These are phyloP conservation scores for Boletus albobrunnescens DNA, from an alignment of 1,284 basidiomycete genomes.

Conservation along the genomic window DNA sequence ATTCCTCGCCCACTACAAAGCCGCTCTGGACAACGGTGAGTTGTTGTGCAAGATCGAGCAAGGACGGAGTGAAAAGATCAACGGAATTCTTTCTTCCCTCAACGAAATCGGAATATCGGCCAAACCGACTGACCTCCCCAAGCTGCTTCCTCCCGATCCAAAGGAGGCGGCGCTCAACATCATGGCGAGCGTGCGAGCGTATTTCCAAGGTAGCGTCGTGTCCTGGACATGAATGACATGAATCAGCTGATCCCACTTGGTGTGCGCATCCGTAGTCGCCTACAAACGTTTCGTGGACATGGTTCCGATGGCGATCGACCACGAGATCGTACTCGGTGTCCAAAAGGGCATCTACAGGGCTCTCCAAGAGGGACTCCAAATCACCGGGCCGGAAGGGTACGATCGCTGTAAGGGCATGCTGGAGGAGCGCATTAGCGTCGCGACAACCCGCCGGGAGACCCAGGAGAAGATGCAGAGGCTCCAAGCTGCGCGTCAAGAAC, in stretches of 20 bases:
- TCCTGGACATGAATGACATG: too few relatives aligned
- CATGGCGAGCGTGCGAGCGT: slow-evolving; percentile 69
- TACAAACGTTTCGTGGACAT: slow-evolving; percentile 67
- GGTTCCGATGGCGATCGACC: slow-evolving; percentile 60
- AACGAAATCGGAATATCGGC: slow-evolving; percentile 43
- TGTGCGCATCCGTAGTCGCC: slow-evolving; percentile 42
- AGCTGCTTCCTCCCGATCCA: slow-evolving; percentile 49
- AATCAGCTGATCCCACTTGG: background rate
- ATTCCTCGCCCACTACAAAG: slow-evolving; percentile 49
- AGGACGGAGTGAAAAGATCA: background rate
- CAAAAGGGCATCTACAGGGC: slow-evolving; percentile 42
- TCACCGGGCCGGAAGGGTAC: slow-evolving; percentile 30
- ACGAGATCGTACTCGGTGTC: slow-evolving; percentile 50
- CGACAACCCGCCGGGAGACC: slow-evolving; percentile 47
- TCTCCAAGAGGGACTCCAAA: slow-evolving; percentile 43
- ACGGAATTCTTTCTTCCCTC: slow-evolving; percentile 40
- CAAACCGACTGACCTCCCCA: slow-evolving; percentile 44
- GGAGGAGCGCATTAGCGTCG: slow-evolving; percentile 50
- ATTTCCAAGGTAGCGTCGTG: slow-evolving; percentile 57
- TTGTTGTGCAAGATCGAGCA: slow-evolving; percentile 26
- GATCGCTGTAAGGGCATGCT: slow-evolving; percentile 46
- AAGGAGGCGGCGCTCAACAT: slow-evolving; percentile 56
- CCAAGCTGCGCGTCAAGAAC: slow-evolving; percentile 46
- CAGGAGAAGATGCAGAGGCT: slow-evolving; percentile 52
- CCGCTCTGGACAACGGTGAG: slow-evolving; percentile 32